Evolutionary conservation across 805 yeast species (phyloP).

Genomic region (Blastobotrys robertii): DNA sequence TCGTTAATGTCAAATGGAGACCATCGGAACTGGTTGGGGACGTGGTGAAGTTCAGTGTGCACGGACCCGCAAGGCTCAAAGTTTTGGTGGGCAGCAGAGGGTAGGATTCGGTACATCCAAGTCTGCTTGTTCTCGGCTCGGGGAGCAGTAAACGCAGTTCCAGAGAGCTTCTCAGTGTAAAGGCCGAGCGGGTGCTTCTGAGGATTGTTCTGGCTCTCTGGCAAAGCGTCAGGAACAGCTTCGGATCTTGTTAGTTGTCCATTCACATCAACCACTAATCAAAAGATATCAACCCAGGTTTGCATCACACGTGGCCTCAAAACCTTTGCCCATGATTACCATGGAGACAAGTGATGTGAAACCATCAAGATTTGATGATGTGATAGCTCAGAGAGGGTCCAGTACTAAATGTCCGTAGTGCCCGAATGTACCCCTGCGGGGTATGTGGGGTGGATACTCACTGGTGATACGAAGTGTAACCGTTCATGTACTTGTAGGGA

Average conservation of each 20-base stretch:
- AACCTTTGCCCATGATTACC: neutral
- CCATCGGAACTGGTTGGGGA: constrained; percentile 23
- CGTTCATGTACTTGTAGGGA: constrained; percentile 16
- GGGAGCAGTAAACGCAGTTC: constrained; percentile 25
- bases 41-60: constrained; percentile 5
- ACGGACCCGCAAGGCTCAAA: constrained; percentile 6
- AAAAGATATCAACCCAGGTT: no score
- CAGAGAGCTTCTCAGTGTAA: constrained; percentile 23
- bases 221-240: constrained; percentile 18
- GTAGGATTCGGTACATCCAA: constrained; percentile 21
- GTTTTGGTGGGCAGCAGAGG: constrained; percentile 17
- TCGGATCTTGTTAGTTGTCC: constrained; percentile 13
- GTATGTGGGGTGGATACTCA: no score
- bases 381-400: neutral
- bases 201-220: constrained; percentile 20
- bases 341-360: no score
- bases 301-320: no score
- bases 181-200: constrained; percentile 19
- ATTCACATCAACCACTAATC: neutral
- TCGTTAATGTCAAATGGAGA: constrained; percentile 15
- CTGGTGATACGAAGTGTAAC: constrained; percentile 20
- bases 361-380: neutral
- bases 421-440: no score
- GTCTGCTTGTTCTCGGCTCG: constrained; percentile 19
- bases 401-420: neutral